phyloP scores from a whole-genome alignment of 2,329 filamentous ascomycete genomes.

The Chalara sp. region DNA sequence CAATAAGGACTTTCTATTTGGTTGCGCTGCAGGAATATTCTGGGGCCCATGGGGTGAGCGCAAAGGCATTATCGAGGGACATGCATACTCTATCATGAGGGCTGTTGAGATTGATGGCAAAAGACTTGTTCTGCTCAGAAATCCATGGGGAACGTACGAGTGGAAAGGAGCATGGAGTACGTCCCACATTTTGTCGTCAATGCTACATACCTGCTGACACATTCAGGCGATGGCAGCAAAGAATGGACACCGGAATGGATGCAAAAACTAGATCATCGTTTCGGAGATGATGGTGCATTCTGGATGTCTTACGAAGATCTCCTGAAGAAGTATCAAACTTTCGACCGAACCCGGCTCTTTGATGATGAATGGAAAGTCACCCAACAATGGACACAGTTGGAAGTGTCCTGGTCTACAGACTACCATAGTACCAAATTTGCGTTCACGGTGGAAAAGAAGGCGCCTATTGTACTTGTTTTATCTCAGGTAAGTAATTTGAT shows the following conservation, averaged over 20 bases:
- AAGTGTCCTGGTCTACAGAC: slow-evolving; percentile 52
- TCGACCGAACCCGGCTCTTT: slow-evolving; percentile 57
- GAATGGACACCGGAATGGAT: slow-evolving; percentile 56
- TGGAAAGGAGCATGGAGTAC: slow-evolving; percentile 50
- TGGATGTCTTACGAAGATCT: slow-evolving; percentile 59
- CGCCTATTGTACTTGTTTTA: slow-evolving; percentile 48
- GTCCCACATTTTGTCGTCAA: background rate
- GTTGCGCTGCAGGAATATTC: slow-evolving; percentile 44
- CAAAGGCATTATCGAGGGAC: slow-evolving; percentile 48
- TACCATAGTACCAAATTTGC: slow-evolving; percentile 56
- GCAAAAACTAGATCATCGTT: slow-evolving; percentile 50
- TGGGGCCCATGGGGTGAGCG: slow-evolving; percentile 32
- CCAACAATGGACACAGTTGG: slow-evolving; percentile 54
- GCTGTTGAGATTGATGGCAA: slow-evolving; percentile 45
- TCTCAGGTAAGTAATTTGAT: slow-evolving; percentile 42
- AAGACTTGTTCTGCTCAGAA: slow-evolving; percentile 44
- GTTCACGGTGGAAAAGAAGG: slow-evolving; percentile 46
- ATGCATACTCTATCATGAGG: slow-evolving; percentile 53
- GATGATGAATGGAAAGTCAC: slow-evolving; percentile 50
- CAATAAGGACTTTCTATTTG: slow-evolving; percentile 74
- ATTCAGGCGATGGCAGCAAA: slow-evolving; percentile 43
- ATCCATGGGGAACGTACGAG: slow-evolving; percentile 53
- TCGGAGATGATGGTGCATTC: slow-evolving; percentile 56
- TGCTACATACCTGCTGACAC: slow-evolving; percentile 2
- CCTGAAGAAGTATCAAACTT: slow-evolving; percentile 50